Percentiles rank a stretch among this genome's conserved stretches.
These are phyloP conservation scores for Vachellia collinsii DNA, from an alignment of 306 rosid genomes.

Conservation along the genomic window DNA sequence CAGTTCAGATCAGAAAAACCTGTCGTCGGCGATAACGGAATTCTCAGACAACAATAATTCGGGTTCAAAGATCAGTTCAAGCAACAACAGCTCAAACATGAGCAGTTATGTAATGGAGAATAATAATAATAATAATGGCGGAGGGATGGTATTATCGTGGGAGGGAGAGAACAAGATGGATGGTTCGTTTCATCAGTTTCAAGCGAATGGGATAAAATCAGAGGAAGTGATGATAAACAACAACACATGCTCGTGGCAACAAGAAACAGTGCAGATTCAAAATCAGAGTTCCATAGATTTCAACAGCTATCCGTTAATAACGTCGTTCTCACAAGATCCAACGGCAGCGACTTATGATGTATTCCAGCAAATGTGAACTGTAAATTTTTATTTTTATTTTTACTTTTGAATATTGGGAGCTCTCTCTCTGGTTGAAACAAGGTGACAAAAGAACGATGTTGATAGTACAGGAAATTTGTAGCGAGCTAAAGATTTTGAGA, in stretches of 20 bases:
- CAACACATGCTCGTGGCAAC: constrained; percentile 57
- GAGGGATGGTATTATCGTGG: constrained; percentile 55
- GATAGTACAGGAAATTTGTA: constrained; percentile 71
- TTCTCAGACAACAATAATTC: constrained; percentile 67
- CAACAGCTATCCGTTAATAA: constrained; percentile 77
- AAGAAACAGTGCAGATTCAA: constrained; percentile 50
- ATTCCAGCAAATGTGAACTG: constrained; percentile 76
- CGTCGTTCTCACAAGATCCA: constrained; percentile 80
- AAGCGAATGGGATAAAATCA: constrained; percentile 59
- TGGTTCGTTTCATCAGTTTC: constrained; percentile 67
- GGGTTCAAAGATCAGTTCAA: constrained; percentile 60
- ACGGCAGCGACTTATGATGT: constrained; percentile 74
- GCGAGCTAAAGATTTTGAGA: constrained; percentile 57
- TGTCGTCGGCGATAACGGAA: constrained; percentile 61
- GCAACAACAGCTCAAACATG: constrained; percentile 77
- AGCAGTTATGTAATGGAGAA: constrained; percentile 60
- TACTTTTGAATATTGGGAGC: neutral
- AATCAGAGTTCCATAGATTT: constrained; percentile 68
- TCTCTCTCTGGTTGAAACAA: constrained; percentile 35
- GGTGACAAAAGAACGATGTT: constrained; percentile 54
- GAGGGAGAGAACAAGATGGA: constrained; percentile 66
- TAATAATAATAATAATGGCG: constrained; percentile 28
- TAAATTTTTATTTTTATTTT: constrained; percentile 39
- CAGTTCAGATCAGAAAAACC: constrained; percentile 66
- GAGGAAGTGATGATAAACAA: constrained; percentile 55